Conservation (phyloP, 257 asterid genomes). For the Craterostigma plantagineum region DNA sequence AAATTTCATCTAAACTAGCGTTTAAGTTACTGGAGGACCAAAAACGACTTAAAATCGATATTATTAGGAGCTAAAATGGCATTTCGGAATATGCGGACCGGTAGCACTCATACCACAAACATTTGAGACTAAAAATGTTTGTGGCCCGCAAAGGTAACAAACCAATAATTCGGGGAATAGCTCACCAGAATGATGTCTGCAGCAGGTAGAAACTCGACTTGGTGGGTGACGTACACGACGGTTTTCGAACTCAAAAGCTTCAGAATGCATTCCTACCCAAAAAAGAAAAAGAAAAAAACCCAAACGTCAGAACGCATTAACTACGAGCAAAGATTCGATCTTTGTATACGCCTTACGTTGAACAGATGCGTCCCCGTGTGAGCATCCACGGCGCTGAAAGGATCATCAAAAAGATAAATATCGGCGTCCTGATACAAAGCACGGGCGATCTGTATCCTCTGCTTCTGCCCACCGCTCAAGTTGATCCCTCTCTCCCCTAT, state of each 20-base stretch:
- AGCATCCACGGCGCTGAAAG: constrained; percentile 92
- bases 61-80: too few relatives aligned
- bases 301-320: not conserved
- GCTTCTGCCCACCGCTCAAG: constrained; percentile 88
- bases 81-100: too few relatives aligned
- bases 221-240: constrained; percentile 67
- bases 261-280: constrained; percentile 54
- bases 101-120: too few relatives aligned
- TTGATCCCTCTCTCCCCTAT: constrained; percentile 91
- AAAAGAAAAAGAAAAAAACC: constrained; percentile 5
- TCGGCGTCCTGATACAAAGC: constrained; percentile 75
- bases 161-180: not conserved
- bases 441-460: constrained; percentile 81
- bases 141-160: too few relatives aligned
- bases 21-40: too few relatives aligned
- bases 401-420: constrained; percentile 75
- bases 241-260: constrained; percentile 44
- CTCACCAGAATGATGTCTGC: constrained; percentile 79
- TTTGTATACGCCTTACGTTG: constrained; percentile 34
- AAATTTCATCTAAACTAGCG: too few relatives aligned
- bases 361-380: constrained; percentile 80
- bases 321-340: not conserved
- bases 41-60: too few relatives aligned
- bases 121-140: too few relatives aligned
- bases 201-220: constrained; percentile 75